phyloP scores from a whole-genome alignment of 2,329 filamentous ascomycete species.

The Waltergamsia citrina region DNA sequence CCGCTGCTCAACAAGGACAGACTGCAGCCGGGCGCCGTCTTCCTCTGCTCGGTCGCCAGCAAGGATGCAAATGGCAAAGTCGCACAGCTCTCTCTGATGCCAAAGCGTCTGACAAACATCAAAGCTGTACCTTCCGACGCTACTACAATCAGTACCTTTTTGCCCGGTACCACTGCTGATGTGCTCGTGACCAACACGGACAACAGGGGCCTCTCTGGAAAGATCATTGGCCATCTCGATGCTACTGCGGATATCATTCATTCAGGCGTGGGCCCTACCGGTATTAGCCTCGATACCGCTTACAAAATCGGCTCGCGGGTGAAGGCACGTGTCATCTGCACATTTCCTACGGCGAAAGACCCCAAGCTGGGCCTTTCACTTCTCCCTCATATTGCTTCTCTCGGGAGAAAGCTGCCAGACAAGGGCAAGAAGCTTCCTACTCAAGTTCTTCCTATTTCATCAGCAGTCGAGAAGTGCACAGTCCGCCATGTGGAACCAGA shows the following conservation, averaged over 20 bases:
- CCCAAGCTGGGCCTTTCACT: constrained; percentile 84
- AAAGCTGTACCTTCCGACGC: constrained; percentile 62
- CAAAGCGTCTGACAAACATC: constrained; percentile 57
- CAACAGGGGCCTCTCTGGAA: constrained; percentile 69
- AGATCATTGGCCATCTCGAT: constrained; percentile 85
- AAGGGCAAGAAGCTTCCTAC: constrained; percentile 38
- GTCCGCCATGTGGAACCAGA: constrained; percentile 72
- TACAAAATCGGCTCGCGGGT: constrained; percentile 79
- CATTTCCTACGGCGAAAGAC: constrained; percentile 67
- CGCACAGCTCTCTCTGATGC: constrained; percentile 72
- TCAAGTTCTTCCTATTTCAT: constrained; percentile 58
- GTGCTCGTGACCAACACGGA: constrained; percentile 71
- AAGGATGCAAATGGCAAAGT: constrained; percentile 72
- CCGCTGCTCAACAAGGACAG: constrained; percentile 47
- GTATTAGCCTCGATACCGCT: constrained; percentile 62
- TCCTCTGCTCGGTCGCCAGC: constrained; percentile 72
- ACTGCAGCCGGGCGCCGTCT: constrained; percentile 73
- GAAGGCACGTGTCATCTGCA: constrained; percentile 81
- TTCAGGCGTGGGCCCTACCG: constrained; percentile 64
- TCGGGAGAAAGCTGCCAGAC: constrained; percentile 36
- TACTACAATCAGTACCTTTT: constrained; percentile 79
- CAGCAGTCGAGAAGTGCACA: constrained; percentile 66
- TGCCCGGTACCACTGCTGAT: constrained; percentile 86
- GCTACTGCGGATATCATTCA: constrained; percentile 87
- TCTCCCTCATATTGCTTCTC: constrained; percentile 69